A percentile compares a stretch with the other conserved stretches of the same genome.
These are phyloP conservation scores for Peronospora belbahrii DNA, from an alignment of 352 stramenopile species.

Conservation along the genomic window DNA sequence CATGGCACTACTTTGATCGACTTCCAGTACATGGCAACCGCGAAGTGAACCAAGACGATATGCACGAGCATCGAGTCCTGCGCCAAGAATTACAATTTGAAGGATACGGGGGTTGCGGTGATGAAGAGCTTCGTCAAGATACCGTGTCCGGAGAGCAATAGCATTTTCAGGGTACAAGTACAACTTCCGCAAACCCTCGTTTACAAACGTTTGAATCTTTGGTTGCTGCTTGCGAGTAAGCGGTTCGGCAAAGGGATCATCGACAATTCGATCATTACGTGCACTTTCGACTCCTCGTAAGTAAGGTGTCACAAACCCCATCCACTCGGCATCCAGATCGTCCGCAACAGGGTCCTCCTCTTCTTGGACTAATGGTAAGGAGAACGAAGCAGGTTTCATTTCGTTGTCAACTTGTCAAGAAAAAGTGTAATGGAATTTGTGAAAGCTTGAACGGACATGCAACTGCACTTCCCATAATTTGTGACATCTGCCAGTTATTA, in stretches of 20 bases:
- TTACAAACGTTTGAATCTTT: conserved; percentile 23
- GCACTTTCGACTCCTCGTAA: conserved; percentile 26
- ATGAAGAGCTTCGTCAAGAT: conserved; percentile 43
- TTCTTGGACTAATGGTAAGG: conserved; percentile 9
- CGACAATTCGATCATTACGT: conserved; percentile 25
- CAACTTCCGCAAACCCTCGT: conserved; percentile 1
- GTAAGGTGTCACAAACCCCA: conserved; percentile 30
- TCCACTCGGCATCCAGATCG: conserved; percentile 22
- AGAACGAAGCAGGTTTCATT: conserved; percentile 13
- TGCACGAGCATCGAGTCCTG: conserved; percentile 43
- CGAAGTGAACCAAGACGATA: conserved; percentile 45
- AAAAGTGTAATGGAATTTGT: conserved; percentile 8
- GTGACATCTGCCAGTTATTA: not conserved
- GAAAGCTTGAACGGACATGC: not conserved
- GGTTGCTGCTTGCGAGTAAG: conserved; percentile 17
- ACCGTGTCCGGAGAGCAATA: conserved; percentile 42
- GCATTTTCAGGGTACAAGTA: conserved; percentile 11
- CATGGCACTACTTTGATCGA: conserved; percentile 36
- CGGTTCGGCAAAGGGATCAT: conserved; percentile 30
- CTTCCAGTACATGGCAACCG: conserved; percentile 40
- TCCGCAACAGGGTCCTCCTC: conserved; percentile 4
- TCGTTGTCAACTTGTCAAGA: not conserved
- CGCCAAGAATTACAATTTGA: conserved; percentile 49
- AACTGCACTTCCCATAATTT: conserved; percentile 8
- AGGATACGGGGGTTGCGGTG: conserved; percentile 34